These are phyloP conservation scores for Vinca minor DNA, from an alignment of 257 asterid species.

Conservation along the genomic window DNA sequence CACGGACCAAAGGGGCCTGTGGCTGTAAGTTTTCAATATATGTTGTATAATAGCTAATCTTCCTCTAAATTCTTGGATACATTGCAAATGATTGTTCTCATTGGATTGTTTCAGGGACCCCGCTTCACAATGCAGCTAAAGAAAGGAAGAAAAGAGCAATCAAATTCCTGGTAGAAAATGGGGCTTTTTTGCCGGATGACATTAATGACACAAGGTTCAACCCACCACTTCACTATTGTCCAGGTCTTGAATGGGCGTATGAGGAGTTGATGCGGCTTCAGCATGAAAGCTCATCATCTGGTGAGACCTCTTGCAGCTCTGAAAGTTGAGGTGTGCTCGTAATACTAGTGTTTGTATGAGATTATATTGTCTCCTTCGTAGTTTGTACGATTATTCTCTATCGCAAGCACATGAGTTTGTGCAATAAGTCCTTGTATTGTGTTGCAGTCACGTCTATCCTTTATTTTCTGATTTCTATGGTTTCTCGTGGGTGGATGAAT, in stretches of 20 bases:
- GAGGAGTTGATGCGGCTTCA: conserved; percentile 75
- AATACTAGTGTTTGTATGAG: not conserved
- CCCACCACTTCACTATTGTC: conserved; percentile 93
- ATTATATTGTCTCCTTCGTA: not conserved
- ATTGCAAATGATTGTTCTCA: not conserved
- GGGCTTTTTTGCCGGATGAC: conserved; percentile 88
- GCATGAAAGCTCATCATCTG: conserved; percentile 52
- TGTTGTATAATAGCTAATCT: not conserved
- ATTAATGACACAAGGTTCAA: conserved; percentile 87
- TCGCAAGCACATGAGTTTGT: not conserved
- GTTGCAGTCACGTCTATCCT: not conserved
- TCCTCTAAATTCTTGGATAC: not conserved
- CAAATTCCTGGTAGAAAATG: conserved; percentile 66
- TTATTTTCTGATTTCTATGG: not conserved
- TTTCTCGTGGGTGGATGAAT: not conserved
- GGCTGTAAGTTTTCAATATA: conserved; percentile 65
- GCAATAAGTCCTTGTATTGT: not conserved
- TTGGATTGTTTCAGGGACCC: conserved; percentile 65
- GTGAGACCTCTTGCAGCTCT: conserved; percentile 69
- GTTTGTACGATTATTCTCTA: not conserved
- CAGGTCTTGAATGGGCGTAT: conserved; percentile 96
- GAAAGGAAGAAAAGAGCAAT: conserved; percentile 80
- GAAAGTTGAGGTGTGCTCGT: conserved; percentile 38
- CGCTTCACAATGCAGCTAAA: conserved; percentile 94
- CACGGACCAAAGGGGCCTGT: conserved; percentile 93